Base-by-base conservation (phyloP, 192 early-diverging fungal genomes). In the Spizellomyces punctatus region DNA sequence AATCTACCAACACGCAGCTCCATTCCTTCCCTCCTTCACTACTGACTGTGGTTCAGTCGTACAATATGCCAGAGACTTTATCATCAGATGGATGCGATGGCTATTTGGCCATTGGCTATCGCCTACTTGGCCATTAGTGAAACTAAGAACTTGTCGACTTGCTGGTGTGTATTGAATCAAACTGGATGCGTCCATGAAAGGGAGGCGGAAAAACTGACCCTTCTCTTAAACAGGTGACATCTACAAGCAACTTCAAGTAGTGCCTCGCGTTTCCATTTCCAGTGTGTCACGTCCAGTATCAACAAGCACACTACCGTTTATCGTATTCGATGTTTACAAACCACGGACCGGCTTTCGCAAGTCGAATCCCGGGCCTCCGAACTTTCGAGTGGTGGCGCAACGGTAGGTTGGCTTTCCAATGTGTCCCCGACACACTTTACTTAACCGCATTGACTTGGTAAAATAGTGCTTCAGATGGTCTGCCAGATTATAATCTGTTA, bases 361-460 rank as follows among this genome's bases (percentile, higher is more conserved):
- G 49, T 46, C 42, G 10, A 58, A 65, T 17, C 72, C 55, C 19
- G 64, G 64, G 19, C 16, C 46, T 8, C 63, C 64, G 22, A 64
- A 74, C 41, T 74, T 74, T 50, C 6, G 43, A 14, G 72, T 74
- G 5, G 58, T 74, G 56, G 65, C 50, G 14, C 72, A 67, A 55
- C 65, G 36, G 72, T 67, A 58, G 22, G 59, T 41, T 5, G 16
- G 27, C 27, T 3, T 36, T 36, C 27, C 27, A 3, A 36, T 36
- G 27, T 36, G n/a, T 36, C 27, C 3, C 27, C 27, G 27, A 36
- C 27, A 36, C 0, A 36, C 27, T 36, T 0, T 36, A 3, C 27
- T 36, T 36, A 36, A 36, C 27, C 27, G 27, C 27, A 36, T 36
- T 36, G 27, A 36, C 27, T 3, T 36, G 27, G 27, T 36, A 36